Evolutionary conservation across 495 filamentous ascomycete species (phyloP).

Genomic region (Cenococcum geophilum): DNA sequence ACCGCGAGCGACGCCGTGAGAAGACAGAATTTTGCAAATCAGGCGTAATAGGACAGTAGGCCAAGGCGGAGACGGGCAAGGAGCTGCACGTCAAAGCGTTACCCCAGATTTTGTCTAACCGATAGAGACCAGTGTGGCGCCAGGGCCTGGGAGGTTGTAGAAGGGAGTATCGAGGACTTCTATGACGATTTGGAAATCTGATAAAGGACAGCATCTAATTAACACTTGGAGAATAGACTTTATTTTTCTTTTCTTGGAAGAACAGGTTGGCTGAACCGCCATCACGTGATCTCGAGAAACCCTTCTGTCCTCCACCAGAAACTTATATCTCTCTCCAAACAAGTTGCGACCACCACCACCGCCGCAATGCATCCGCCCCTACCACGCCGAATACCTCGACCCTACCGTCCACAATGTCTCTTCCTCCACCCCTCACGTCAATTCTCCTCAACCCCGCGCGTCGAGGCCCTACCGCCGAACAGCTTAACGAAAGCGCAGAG

Average conservation of each 20-base stretch:
- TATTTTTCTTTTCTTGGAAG: too few species aligned
- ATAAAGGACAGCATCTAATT: too few species aligned
- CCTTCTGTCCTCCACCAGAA: not conserved
- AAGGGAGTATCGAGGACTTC: too few species aligned
- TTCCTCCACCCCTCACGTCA: not conserved
- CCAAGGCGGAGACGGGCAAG: too few species aligned
- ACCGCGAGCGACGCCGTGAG: too few species aligned
- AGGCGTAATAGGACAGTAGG: too few species aligned
- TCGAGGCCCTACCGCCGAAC: not conserved
- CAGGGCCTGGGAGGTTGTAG: too few species aligned
- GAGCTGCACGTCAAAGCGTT: not conserved
- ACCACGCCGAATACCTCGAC: not conserved
- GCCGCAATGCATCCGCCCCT: constrained; percentile 2
- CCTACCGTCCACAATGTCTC: constrained; percentile 1
- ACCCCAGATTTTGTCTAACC: not conserved
- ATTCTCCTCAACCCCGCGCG: not conserved
- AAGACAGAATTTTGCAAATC: too few species aligned
- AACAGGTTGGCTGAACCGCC: too few species aligned
- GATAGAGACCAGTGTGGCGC: too few species aligned
- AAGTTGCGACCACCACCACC: not conserved
- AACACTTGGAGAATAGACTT: too few species aligned
- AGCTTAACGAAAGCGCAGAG: not conserved
- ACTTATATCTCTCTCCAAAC: not conserved
- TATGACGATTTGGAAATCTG: too few species aligned
- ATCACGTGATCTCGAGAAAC: constrained; percentile 2